Conservation (phyloP, 768 basidiomycete genomes). For the Rubroboletus pulcherrimus region DNA sequence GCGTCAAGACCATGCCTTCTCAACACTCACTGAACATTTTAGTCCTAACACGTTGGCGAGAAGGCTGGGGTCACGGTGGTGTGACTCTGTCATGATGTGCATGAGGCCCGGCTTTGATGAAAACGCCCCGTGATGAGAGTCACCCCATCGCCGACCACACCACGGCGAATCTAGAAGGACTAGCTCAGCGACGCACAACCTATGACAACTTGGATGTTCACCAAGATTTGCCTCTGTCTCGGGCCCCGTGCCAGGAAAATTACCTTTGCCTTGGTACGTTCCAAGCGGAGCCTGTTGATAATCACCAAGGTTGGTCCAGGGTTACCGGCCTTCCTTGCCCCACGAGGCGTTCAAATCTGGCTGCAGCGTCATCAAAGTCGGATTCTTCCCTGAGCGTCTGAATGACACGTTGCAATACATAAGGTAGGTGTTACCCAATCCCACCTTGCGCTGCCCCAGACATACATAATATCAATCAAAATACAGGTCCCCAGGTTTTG, state of each 20-base stretch:
- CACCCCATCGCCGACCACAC: not conserved
- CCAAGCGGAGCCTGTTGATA: not conserved
- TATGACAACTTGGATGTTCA: not conserved
- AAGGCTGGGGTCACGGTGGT: not conserved
- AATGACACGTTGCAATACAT: constrained; percentile 14
- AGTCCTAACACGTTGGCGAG: constrained; percentile 11
- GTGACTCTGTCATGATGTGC: not conserved
- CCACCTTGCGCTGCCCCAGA: not conserved
- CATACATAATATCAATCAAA: constrained; percentile 2
- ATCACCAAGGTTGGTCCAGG: not conserved
- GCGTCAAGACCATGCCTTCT: not conserved
- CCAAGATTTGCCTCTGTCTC: not conserved
- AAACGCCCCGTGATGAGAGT: not conserved
- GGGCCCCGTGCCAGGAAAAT: not conserved
- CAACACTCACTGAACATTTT: not conserved
- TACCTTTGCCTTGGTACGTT: not conserved
- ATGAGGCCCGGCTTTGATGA: constrained; percentile 1
- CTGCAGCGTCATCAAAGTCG: not conserved
- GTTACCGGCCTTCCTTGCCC: constrained; percentile 10
- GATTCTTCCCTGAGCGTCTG: constrained; percentile 1
- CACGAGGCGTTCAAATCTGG: constrained; percentile 19
- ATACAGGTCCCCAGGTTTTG: not conserved
- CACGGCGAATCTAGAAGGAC: not conserved
- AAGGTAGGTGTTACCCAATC: constrained; percentile 7
- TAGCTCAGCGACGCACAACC: not conserved